phyloP scores from a whole-genome alignment of 768 basidiomycete species.

The Scleroderma bovista region DNA sequence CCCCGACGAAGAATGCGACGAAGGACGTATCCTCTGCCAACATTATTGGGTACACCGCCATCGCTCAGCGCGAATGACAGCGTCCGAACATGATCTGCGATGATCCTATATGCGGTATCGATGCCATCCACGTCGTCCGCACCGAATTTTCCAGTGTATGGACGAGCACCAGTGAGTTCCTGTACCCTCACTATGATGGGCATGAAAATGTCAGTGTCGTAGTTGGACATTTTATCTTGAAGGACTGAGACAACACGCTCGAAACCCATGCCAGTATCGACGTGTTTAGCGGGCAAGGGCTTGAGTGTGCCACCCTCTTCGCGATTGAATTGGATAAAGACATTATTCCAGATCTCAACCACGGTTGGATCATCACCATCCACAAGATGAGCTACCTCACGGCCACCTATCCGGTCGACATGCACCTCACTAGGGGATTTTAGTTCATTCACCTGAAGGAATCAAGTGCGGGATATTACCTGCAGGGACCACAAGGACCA shows the following conservation, averaged over 20 bases:
- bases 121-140: slow-evolving; percentile 93
- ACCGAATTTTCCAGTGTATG: slow-evolving; percentile 89
- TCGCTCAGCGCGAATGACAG: slow-evolving; percentile 94
- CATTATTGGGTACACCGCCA: slow-evolving; percentile 93
- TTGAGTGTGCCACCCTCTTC: slow-evolving; percentile 82
- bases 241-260: slow-evolving; percentile 94
- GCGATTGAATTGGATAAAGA: slow-evolving; percentile 98
- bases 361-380: slow-evolving; percentile 97
- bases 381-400: slow-evolving; percentile 88
- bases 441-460: no score
- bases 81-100: slow-evolving; percentile 95
- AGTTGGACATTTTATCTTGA: slow-evolving; percentile 90
- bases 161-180: slow-evolving; percentile 80
- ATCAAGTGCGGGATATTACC: slow-evolving; percentile 32
- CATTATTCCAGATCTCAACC: slow-evolving; percentile 99
- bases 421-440: slow-evolving; percentile 74
- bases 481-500: slow-evolving; percentile 97
- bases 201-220: slow-evolving; percentile 93
- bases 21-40: slow-evolving; percentile 96
- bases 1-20: slow-evolving; percentile 90
- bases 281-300: slow-evolving; percentile 84
- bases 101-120: slow-evolving; percentile 95
- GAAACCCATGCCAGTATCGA: slow-evolving; percentile 99
- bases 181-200: slow-evolving; percentile 87
- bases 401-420: slow-evolving; percentile 95